phyloP scores from a whole-genome alignment of 768 basidiomycete genomes.

The Podaxis sp. region DNA sequence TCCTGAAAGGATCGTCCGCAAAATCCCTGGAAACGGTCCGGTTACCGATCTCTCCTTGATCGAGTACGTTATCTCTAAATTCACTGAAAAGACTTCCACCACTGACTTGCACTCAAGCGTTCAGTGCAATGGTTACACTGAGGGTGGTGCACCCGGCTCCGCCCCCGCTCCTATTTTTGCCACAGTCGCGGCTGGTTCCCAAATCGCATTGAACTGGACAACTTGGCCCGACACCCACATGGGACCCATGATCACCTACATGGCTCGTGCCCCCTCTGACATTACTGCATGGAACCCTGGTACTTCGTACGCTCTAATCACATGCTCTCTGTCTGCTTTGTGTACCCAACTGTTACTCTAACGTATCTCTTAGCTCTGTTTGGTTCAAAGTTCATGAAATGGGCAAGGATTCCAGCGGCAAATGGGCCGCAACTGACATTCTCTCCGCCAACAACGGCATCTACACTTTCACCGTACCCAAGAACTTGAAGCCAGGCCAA shows the following conservation, averaged over 20 bases:
- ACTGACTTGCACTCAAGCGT: constrained; percentile 18
- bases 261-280: constrained; percentile 42
- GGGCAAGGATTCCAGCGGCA: constrained; percentile 42
- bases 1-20: constrained; percentile 38
- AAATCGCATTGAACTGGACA: constrained; percentile 41
- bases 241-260: constrained; percentile 44
- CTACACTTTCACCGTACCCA: constrained; percentile 45
- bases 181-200: constrained; percentile 37
- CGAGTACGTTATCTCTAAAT: constrained; percentile 23
- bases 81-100: not conserved
- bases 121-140: constrained; percentile 31
- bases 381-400: constrained; percentile 49
- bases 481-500: constrained; percentile 41
- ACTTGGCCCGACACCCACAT: constrained; percentile 35
- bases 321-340: not conserved
- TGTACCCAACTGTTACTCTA: not conserved
- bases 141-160: constrained; percentile 25
- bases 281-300: constrained; percentile 41
- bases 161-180: constrained; percentile 37
- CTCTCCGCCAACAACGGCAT: constrained; percentile 35
- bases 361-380: constrained; percentile 34
- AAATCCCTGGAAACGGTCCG: constrained; percentile 38
- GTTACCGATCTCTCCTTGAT: constrained; percentile 36
- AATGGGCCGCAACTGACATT: constrained; percentile 42
- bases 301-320: constrained; percentile 26